Evolutionary conservation across 2,329 filamentous ascomycete species (phyloP).

Genomic region (Cercospora nicotianae): DNA sequence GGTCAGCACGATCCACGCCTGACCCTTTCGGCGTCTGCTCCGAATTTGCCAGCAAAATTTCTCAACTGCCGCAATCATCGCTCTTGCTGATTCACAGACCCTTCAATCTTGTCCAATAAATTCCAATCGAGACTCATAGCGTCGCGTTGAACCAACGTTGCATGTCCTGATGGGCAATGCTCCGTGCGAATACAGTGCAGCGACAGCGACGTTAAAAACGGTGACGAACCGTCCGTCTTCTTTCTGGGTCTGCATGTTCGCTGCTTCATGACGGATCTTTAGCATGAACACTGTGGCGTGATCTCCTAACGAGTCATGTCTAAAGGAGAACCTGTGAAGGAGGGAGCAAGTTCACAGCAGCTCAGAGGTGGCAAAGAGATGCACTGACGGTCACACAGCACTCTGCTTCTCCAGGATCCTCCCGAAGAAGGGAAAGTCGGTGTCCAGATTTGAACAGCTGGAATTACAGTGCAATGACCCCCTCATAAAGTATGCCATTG

Average conservation of each 20-base stretch:
- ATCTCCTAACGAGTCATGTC: background rate
- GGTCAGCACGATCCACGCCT: background rate
- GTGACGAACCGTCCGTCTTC: background rate
- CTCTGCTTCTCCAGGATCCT: constrained; percentile 12
- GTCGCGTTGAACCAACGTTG: background rate
- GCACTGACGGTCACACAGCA: constrained; percentile 6
- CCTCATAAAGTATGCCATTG: constrained; percentile 18
- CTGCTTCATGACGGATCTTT: constrained; percentile 13
- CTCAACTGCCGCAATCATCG: constrained; percentile 14
- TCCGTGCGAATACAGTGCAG: background rate
- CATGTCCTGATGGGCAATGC: background rate
- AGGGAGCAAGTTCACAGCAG: constrained; percentile 13
- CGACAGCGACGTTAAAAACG: background rate
- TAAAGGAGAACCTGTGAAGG: constrained; percentile 9
- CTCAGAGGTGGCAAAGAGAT: constrained; percentile 11
- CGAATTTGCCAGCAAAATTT: constrained; percentile 12
- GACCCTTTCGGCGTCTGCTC: background rate
- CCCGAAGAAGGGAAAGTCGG: constrained; percentile 18
- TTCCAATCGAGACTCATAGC: background rate
- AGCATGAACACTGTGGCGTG: background rate
- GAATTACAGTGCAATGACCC: constrained; percentile 13
- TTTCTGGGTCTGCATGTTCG: background rate
- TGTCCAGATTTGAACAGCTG: constrained; percentile 9
- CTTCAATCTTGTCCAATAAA: background rate
- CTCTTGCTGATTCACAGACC: constrained; percentile 17